Evolutionary conservation across 2,329 filamentous ascomycete genomes (phyloP).

Genomic region (Fusarium redolens): DNA sequence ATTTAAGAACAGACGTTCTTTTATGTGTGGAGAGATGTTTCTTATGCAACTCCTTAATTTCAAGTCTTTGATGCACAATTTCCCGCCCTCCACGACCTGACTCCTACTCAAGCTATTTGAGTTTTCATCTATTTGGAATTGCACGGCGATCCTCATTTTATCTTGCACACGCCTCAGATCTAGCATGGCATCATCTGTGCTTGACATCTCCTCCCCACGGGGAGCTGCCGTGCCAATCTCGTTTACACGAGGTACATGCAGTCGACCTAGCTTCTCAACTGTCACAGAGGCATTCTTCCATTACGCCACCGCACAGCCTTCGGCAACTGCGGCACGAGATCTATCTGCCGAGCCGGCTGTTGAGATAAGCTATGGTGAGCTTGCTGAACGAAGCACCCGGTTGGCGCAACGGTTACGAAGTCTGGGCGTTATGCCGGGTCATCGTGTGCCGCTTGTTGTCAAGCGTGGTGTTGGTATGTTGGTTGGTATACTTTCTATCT

Average conservation of each 20-base stretch:
- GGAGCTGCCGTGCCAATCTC: conserved; percentile 31
- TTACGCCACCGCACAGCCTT: conserved; percentile 51
- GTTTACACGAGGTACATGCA: conserved; percentile 36
- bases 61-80: conserved; percentile 25
- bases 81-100: not conserved
- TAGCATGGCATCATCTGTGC: conserved; percentile 24
- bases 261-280: conserved; percentile 44
- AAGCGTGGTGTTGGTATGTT: conserved; percentile 67
- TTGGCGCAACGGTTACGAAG: conserved; percentile 54
- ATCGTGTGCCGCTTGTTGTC: conserved; percentile 65
- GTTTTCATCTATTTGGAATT: conserved; percentile 18
- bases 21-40: conserved; percentile 23
- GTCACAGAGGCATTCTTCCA: conserved; percentile 52
- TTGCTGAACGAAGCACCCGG: conserved; percentile 50
- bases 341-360: conserved; percentile 44
- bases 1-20: conserved; percentile 32
- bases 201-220: not conserved
- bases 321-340: conserved; percentile 53
- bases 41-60: conserved; percentile 28
- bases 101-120: conserved; percentile 14
- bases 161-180: conserved; percentile 6
- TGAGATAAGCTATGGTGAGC: conserved; percentile 59
- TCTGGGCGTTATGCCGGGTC: conserved; percentile 56
- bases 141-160: conserved; percentile 32
- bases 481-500: conserved; percentile 64